A percentile compares a stretch with the other conserved stretches of the same genome.
Evolutionary conservation across 352 stramenopile genomes (phyloP).

Genomic region (Thalassiosira sp.): DNA sequence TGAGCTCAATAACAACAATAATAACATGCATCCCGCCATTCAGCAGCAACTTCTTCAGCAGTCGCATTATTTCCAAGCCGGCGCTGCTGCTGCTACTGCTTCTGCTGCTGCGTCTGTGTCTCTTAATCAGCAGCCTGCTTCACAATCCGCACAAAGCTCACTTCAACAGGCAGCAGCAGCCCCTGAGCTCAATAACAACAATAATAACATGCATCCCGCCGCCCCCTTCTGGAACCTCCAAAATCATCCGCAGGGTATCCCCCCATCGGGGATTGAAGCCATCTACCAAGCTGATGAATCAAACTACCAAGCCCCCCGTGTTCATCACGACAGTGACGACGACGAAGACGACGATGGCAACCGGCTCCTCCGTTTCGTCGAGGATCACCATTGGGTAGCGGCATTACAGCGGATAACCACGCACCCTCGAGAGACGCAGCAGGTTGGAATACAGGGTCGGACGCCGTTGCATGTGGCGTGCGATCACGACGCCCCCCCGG

Average conservation of each 20-base stretch:
- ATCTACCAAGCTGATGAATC: conserved; percentile 20
- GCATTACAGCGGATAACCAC: conserved; percentile 48
- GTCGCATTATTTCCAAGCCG: neutral
- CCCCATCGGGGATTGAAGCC: neutral
- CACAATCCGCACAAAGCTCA: conserved; percentile 6
- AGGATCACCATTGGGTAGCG: conserved; percentile 56
- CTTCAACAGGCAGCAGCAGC: neutral
- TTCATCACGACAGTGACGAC: conserved; percentile 15
- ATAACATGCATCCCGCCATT: too few relatives aligned
- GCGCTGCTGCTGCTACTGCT: neutral
- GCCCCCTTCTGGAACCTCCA: conserved; percentile 14
- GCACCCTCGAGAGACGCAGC: conserved; percentile 47
- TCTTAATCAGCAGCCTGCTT: too few relatives aligned
- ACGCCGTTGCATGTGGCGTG: conserved; percentile 65
- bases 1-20: neutral
- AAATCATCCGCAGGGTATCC: conserved; percentile 3
- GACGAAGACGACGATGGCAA: conserved; percentile 24
- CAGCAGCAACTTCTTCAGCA: conserved; percentile 15
- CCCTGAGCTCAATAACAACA: neutral
- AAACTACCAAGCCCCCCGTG: conserved; percentile 4
- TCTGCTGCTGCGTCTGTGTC: too few relatives aligned
- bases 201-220: too few relatives aligned
- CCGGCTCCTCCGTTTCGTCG: conserved; percentile 27
- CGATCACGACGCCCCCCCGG: conserved; percentile 67
- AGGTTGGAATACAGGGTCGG: conserved; percentile 57